Evolutionary conservation across 345 rosid genomes (phyloP).

Genomic region (Melaleuca quinquenervia): DNA sequence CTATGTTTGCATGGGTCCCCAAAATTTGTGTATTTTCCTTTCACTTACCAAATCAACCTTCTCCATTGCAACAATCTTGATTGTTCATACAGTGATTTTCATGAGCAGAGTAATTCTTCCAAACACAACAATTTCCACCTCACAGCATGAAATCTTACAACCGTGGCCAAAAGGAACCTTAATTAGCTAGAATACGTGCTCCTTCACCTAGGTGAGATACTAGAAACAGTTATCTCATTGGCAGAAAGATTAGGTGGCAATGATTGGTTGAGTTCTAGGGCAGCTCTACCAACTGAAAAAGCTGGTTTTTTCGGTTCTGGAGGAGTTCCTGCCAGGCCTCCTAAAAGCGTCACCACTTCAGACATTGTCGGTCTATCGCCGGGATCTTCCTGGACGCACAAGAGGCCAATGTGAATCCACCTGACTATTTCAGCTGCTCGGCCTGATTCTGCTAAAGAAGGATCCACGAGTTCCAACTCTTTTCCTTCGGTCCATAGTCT

Average conservation of each 20-base stretch:
- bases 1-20: neutral
- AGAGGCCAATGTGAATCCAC: conserved; percentile 35
- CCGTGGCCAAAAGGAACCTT: neutral
- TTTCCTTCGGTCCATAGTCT: conserved; percentile 30
- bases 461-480: conserved; percentile 24
- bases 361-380: conserved; percentile 41
- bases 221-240: conserved; percentile 1
- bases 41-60: neutral
- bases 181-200: neutral
- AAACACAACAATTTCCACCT: neutral
- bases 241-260: neutral
- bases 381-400: conserved; percentile 9
- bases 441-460: conserved; percentile 9
- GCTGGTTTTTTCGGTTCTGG: conserved; percentile 15
- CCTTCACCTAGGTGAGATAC: neutral
- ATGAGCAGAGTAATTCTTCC: neutral
- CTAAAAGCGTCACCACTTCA: conserved; percentile 19
- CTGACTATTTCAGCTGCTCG: conserved; percentile 13
- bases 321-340: conserved; percentile 10
- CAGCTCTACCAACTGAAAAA: conserved; percentile 1
- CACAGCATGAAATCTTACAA: neutral
- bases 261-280: neutral
- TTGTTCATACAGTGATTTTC: neutral
- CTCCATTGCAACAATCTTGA: neutral
- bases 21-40: neutral